These are phyloP conservation scores for Neonectria magnoliae DNA, from an alignment of 2,329 filamentous ascomycete species.

Conservation along the genomic window DNA sequence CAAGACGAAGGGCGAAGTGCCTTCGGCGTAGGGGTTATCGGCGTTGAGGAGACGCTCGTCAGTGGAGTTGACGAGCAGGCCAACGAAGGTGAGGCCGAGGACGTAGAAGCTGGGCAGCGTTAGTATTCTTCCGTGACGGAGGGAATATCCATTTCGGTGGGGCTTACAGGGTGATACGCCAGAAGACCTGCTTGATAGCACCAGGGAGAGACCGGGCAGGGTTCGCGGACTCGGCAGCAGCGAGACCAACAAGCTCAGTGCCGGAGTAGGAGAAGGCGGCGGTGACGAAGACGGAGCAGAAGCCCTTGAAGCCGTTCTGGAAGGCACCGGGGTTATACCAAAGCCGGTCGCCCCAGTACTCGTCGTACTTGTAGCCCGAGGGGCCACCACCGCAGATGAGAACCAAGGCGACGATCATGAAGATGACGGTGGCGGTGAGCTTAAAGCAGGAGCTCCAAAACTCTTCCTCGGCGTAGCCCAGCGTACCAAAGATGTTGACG, in stretches of 20 bases:
- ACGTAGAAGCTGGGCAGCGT: constrained; percentile 53
- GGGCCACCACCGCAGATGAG: constrained; percentile 68
- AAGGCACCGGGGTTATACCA: constrained; percentile 60
- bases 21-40: constrained; percentile 40
- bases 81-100: constrained; percentile 60
- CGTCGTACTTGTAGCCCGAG: constrained; percentile 50
- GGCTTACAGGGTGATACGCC: constrained; percentile 57
- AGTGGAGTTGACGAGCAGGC: constrained; percentile 55
- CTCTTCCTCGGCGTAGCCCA: constrained; percentile 65
- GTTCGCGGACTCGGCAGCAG: constrained; percentile 74
- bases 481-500: constrained; percentile 65
- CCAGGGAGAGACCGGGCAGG: constrained; percentile 77
- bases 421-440: constrained; percentile 65
- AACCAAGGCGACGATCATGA: constrained; percentile 69
- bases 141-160: too few species aligned
- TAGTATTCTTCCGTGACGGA: neutral
- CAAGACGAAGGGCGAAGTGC: constrained; percentile 62
- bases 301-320: constrained; percentile 75
- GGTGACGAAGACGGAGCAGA: constrained; percentile 75
- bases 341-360: constrained; percentile 54
- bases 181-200: constrained; percentile 79
- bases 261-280: constrained; percentile 76
- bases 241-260: constrained; percentile 75
- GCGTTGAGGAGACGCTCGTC: constrained; percentile 55
- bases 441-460: constrained; percentile 66